Evolutionary conservation across 192 early-diverging fungal species (phyloP).

Genomic region (Mortierella hygrophila): DNA sequence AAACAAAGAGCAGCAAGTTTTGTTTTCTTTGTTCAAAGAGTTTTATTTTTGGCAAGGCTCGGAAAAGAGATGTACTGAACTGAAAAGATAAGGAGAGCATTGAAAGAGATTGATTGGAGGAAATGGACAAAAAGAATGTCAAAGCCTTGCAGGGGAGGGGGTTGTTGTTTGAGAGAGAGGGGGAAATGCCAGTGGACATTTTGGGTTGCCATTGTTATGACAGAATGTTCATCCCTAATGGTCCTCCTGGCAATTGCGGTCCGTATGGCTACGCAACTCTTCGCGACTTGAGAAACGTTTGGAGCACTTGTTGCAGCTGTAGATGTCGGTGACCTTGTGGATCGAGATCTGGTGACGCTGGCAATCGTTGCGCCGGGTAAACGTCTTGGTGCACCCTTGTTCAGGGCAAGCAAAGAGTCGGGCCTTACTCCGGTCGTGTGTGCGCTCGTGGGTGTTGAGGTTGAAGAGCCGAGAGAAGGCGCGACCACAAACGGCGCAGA

Average conservation of each 20-base stretch:
- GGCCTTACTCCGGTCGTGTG: constrained; percentile 71
- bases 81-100: background rate
- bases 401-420: constrained; percentile 70
- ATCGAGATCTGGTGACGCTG: constrained; percentile 73
- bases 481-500: constrained; percentile 73
- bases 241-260: constrained; percentile 34
- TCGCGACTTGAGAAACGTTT: constrained; percentile 67
- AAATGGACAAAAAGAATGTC: background rate
- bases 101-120: background rate
- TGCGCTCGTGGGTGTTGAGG: constrained; percentile 80
- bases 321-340: constrained; percentile 63
- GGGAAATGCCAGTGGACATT: constrained; percentile 4
- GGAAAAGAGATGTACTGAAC: background rate
- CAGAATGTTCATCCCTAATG: constrained; percentile 12
- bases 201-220: background rate
- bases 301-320: constrained; percentile 66
- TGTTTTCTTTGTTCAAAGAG: constrained; percentile 7
- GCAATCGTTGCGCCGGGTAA: constrained; percentile 84
- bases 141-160: constrained; percentile 20
- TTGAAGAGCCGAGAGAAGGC: constrained; percentile 87
- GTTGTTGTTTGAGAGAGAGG: background rate
- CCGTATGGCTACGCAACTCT: constrained; percentile 57
- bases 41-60: constrained; percentile 15
- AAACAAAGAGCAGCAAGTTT: background rate
- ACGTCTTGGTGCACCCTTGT: constrained; percentile 71